Evolutionary conservation across 768 basidiomycete genomes (phyloP), one percentile per base, ranked within the genome.

Genomic region (Leccinum imitatum): DNA sequence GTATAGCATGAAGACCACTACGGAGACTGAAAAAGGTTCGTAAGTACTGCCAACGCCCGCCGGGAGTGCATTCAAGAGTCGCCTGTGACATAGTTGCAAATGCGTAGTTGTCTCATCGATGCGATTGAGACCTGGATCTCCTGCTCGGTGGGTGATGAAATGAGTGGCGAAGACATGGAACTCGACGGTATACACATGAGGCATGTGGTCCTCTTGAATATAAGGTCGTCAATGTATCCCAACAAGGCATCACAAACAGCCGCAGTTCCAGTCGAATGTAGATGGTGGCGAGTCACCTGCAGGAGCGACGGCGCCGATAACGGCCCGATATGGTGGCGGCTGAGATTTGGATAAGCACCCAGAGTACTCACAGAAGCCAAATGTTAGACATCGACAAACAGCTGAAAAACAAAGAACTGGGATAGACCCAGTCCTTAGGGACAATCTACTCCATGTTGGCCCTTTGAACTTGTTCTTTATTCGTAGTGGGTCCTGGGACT

Each of bases 81-180:
- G 50, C 67, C 30, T 48, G 57, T 69, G 27, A 56, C 53, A 53
- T 69, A 59, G 52, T 69, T 68, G 9, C 46, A 59, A 30, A 60
- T 35, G 6, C 60, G 67, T 7, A 64, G 41, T 48, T 69, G 67
- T 37, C 17, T 50, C 57, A 69, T 44, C 10, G 11, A 31, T 13
- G 53, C 10, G 21, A 67, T 51, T 33, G 58, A 30, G 1, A 1
- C 54, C 15, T 46, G 54, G 3, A 48, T 23, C 25, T 64, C 62
- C 25, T 59, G 58, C n/a, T 54, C 59, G 5, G 27, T 44, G 21
- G 57, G 19, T 7, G 57, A 8, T 3, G 58, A 41, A 30, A 25
- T 3, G 15, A 41, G 17, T 55, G 44, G 62, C 7, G 59, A 59
- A 47, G 62, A 57, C 65, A 68, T 69, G 37, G 52, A 5, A 27